Evolutionary conservation across 2,329 filamentous ascomycete species (phyloP).

Genomic region (Paraphaeosphaeria minitans): DNA sequence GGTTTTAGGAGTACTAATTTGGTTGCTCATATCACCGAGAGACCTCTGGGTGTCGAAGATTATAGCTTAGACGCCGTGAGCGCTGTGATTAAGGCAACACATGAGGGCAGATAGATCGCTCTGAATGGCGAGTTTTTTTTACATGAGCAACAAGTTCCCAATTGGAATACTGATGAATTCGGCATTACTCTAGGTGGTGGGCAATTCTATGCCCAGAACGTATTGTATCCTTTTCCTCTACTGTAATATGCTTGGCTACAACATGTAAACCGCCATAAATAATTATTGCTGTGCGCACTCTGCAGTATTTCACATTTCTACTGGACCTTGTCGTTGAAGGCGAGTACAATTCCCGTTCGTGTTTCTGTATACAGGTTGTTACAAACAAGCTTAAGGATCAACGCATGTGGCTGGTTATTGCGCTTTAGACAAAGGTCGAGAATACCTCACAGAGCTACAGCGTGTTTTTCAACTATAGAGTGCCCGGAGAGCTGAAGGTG

Average conservation of each 20-base stretch:
- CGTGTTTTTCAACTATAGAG: too few relatives aligned
- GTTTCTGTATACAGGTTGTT: too few relatives aligned
- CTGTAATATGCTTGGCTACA: neutral
- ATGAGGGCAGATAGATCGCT: conserved; percentile 14
- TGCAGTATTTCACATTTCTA: too few relatives aligned
- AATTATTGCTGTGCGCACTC: too few relatives aligned
- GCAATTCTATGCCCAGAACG: neutral
- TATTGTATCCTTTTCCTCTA: neutral
- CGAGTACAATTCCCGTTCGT: too few relatives aligned
- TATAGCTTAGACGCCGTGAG: conserved; percentile 15
- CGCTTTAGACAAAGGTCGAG: too few relatives aligned
- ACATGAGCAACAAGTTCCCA: conserved; percentile 4
- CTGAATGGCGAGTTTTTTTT: conserved; percentile 17
- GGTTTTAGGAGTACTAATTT: neutral
- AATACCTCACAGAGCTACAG: too few relatives aligned
- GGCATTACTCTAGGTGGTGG: neutral
- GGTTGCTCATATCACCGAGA: neutral
- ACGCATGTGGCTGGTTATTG: too few relatives aligned
- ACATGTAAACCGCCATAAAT: neutral
- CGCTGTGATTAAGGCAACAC: conserved; percentile 16
- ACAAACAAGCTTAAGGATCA: too few relatives aligned
- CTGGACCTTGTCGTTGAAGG: too few relatives aligned
- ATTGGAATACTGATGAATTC: neutral
- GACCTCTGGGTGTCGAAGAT: neutral
- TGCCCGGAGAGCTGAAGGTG: too few relatives aligned